These are phyloP conservation scores for Phytophthora pisi DNA, from an alignment of 352 stramenopile genomes.

Conservation along the genomic window DNA sequence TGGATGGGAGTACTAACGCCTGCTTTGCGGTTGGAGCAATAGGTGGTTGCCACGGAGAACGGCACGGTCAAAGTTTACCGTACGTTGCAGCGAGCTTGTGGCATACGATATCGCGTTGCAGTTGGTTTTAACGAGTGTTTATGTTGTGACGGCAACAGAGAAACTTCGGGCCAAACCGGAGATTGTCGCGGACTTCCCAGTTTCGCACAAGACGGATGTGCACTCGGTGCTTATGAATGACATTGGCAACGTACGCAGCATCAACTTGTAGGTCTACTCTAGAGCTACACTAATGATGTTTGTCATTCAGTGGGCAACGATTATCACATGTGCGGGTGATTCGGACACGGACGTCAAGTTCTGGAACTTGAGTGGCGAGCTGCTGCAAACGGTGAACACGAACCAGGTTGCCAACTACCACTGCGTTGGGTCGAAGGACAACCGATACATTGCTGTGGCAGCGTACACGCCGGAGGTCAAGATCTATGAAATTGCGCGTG, in stretches of 20 bases:
- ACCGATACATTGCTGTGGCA: conserved; percentile 79
- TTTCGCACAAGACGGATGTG: conserved; percentile 76
- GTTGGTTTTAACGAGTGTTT: conserved; percentile 3
- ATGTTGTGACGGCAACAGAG: conserved; percentile 39
- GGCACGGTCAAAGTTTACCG: conserved; percentile 77
- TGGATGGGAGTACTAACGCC: neutral
- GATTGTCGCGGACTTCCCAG: conserved; percentile 62
- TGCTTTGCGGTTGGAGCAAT: neutral
- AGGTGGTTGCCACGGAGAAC: conserved; percentile 69
- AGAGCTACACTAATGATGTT: conserved; percentile 9
- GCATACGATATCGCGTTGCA: neutral
- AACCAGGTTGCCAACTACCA: conserved; percentile 87
- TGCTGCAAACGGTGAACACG: conserved; percentile 78
- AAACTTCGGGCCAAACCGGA: conserved; percentile 81
- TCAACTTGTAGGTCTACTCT: neutral
- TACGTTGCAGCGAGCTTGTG: conserved; percentile 31
- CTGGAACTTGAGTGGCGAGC: conserved; percentile 68
- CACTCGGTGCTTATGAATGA: conserved; percentile 87
- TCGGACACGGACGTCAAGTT: conserved; percentile 86
- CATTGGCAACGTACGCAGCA: conserved; percentile 54
- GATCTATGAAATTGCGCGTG: conserved; percentile 82
- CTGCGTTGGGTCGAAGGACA: conserved; percentile 81
- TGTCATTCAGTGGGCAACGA: conserved; percentile 61
- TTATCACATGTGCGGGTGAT: conserved; percentile 73
- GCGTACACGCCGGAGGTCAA: conserved; percentile 85